Base-by-base conservation (phyloP, 768 basidiomycete species). In the Lyophyllum atratum region DNA sequence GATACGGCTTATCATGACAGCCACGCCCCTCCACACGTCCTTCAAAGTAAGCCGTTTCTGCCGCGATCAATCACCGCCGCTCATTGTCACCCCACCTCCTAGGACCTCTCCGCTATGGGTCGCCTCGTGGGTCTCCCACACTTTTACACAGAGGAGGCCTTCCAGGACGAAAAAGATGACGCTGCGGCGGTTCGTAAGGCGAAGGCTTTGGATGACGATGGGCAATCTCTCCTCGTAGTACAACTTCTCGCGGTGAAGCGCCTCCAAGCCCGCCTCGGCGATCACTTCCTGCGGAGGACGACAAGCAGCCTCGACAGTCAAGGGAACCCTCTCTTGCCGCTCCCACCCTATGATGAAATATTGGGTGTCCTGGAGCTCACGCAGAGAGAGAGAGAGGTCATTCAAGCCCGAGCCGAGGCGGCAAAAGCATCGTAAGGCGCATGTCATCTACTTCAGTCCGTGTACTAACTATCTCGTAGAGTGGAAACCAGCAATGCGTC, bases 81-180 rank as follows among this genome's bases (percentile, higher is more conserved):
- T 33, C 1, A 22, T 15, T 40, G 15, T 46, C 44, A 31, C 11
- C 9, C 52, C 25, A 39, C 14, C 11, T 37, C 7, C 45, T n/a
- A 73, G 70, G 70, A 74, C 33, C 51, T 71, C 0, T 57, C 68
- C 0, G 54, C 63, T 1, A 67, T 75, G 64, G 67, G 65, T 4
- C 61, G 69, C 3, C 56, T 75, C 0, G 49, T 61, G 0, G 71
- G 74, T 1, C 54, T 72, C 2, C 49, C 60, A 0, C 46, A 64
- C 44, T 74, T 73, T 45, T 60, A 69, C 2, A 64, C 53, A 0
- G 39, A 64, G 10, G 47, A 6, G 1, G 62, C 66, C 1, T 39
- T 49, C 11, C 31, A 34, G 0, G 66, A 71, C 6, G 71, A 70
- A 43, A 72, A 67, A 44, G 54, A 52, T 0, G 65, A 71, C 14